These are phyloP conservation scores for Penicillium pulvis DNA, from an alignment of 495 filamentous ascomycete species.

Conservation along the genomic window DNA sequence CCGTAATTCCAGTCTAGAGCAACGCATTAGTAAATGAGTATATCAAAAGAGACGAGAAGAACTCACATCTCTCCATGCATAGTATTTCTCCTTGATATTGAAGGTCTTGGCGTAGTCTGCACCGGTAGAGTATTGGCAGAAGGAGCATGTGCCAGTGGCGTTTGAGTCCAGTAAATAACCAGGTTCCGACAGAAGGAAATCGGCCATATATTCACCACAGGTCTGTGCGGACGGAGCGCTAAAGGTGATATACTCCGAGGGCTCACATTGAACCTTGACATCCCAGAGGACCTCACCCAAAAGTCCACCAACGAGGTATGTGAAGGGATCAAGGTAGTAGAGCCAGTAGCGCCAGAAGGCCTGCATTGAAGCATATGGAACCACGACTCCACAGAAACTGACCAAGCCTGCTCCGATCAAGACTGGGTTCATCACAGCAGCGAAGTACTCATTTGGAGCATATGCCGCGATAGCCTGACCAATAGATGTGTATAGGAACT, in stretches of 20 bases:
- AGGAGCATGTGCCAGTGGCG: slow-evolving; percentile 58
- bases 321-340: slow-evolving; percentile 60
- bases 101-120: slow-evolving; percentile 45
- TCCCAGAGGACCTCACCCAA: slow-evolving; percentile 46
- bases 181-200: slow-evolving; percentile 51
- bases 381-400: slow-evolving; percentile 58
- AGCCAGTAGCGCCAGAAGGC: slow-evolving; percentile 63
- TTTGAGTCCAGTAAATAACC: slow-evolving; percentile 62
- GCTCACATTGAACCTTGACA: slow-evolving; percentile 56
- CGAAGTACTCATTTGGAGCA: slow-evolving; percentile 56
- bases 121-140: slow-evolving; percentile 55
- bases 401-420: slow-evolving; percentile 53
- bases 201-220: slow-evolving; percentile 67
- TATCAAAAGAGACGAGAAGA: not conserved
- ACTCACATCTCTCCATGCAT: slow-evolving; percentile 49
- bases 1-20: slow-evolving; percentile 42
- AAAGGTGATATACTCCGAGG: slow-evolving; percentile 63
- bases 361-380: slow-evolving; percentile 52
- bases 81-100: slow-evolving; percentile 42
- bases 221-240: slow-evolving; percentile 59
- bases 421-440: slow-evolving; percentile 54
- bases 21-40: slow-evolving; percentile 11
- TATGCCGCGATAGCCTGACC: slow-evolving; percentile 55
- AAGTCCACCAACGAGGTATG: slow-evolving; percentile 53
- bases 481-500: slow-evolving; percentile 48